Evolutionary conservation across 805 yeast species (phyloP), one percentile per base, ranked within the genome.

Genomic region (Sporopachydermia lactativora): DNA sequence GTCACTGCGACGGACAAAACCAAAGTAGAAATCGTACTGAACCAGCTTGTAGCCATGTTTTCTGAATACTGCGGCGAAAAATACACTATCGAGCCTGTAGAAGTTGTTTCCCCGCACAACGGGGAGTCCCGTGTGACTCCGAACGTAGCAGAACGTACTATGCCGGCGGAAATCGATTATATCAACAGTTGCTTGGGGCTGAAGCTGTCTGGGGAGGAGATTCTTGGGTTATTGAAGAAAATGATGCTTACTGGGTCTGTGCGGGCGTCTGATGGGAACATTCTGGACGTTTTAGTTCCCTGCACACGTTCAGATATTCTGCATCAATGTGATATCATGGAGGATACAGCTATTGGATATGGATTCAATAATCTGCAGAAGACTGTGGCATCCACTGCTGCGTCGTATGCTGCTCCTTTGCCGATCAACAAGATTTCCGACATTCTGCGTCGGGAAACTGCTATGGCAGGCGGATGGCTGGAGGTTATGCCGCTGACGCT

Each of bases 241-340:
- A 84, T 94, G 96, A 77, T 94, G 13, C 70, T 92, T 49, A 59
- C 58, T 41, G 92, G 94, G 17, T 54, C 58, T 15, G 73, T 75
- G 19, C 64, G 78, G 3, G 46, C 60, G 3, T 50, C 57, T 1
- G 68, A 73, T 48, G 52, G 62, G 4, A 67, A 75, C 47, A 55
- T 73, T 34, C 55, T 83, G 39, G 74, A 75, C 40, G 88, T 86
- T 42, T 57, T 62, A 34, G 75, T 92, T 44, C 99, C 99, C 47
- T 79, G 84, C 53, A 92, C 98, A 34, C 81, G 99, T 68, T 78
- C 97, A 6, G 99, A 92, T 62, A 73, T 92, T 46, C 70, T 92
- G 54, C 99, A 92, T 62, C 94, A 85, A 59, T 89, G 97, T 70
- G 99, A 92, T 63, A 79, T 92, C 49, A 83, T 92, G 94, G 99